phyloP scores from a whole-genome alignment of 495 filamentous ascomycete genomes.

The Neurospora discreta region DNA sequence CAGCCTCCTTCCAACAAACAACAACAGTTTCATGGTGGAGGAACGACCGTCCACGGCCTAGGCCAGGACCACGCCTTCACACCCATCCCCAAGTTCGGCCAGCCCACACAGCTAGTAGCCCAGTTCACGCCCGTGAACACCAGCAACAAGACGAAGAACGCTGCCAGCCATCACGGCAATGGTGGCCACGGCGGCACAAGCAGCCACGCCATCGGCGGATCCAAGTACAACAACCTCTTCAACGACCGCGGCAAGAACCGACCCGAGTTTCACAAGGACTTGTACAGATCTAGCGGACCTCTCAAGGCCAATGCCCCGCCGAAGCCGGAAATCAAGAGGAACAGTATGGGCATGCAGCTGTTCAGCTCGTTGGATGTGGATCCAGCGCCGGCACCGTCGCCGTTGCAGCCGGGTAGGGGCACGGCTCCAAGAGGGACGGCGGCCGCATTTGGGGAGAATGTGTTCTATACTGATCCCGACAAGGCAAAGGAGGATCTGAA shows the following conservation, averaged over 20 bases:
- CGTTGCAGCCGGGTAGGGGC: neutral
- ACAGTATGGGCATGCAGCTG: conserved; percentile 20
- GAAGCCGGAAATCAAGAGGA: conserved; percentile 19
- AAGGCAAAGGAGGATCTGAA: conserved; percentile 81
- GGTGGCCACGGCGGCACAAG: neutral
- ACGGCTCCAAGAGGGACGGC: conserved; percentile 20
- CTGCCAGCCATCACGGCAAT: neutral
- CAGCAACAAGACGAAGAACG: conserved; percentile 9
- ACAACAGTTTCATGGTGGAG: neutral
- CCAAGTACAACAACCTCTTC: conserved; percentile 14
- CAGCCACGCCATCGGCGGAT: conserved; percentile 2
- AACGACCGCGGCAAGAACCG: conserved; percentile 32
- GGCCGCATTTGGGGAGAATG: conserved; percentile 37
- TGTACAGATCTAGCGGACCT: conserved; percentile 15
- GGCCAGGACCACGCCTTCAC: conserved; percentile 12
- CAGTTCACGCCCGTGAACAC: conserved; percentile 5
- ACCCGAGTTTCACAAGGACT: conserved; percentile 36
- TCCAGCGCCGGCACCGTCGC: neutral
- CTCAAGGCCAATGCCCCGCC: conserved; percentile 14
- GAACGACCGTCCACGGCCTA: conserved; percentile 5
- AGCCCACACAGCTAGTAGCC: conserved; percentile 15
- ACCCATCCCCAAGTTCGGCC: conserved; percentile 21
- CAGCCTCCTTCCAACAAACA: neutral
- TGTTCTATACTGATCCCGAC: conserved; percentile 60
- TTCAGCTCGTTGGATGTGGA: conserved; percentile 28